phyloP scores from a whole-genome alignment of 768 basidiomycete species.

The Amanita muscaria region DNA sequence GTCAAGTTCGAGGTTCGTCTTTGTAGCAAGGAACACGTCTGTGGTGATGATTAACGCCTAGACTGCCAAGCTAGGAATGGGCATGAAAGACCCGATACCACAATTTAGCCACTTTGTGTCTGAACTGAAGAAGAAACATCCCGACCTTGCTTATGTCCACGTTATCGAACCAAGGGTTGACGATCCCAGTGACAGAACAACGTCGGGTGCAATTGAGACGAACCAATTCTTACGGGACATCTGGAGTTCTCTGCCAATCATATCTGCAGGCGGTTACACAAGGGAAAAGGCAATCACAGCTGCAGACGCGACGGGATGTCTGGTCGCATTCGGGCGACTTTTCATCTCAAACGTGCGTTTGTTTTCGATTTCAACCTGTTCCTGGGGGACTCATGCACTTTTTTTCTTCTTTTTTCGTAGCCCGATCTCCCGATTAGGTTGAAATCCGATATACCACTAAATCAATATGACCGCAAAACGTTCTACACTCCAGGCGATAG shows the following conservation, averaged over 20 bases:
- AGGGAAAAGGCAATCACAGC: constrained; percentile 28
- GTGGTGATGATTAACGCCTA: too few relatives aligned
- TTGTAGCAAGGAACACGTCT: not conserved
- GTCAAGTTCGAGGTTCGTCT: constrained; percentile 26
- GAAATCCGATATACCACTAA: constrained; percentile 25
- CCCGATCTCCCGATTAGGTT: constrained; percentile 35
- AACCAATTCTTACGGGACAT: constrained; percentile 38
- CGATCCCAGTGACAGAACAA: constrained; percentile 10
- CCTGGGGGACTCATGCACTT: too few relatives aligned
- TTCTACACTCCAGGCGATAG: constrained; percentile 28
- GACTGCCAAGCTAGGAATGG: constrained; percentile 32
- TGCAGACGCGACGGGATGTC: constrained; percentile 26
- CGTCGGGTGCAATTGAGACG: constrained; percentile 15
- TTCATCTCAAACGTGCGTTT: constrained; percentile 27
- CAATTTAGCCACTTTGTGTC: constrained; percentile 43
- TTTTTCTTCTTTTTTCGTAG: too few relatives aligned
- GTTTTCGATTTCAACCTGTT: not conserved
- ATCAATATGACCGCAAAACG: constrained; percentile 24
- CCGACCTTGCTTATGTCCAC: constrained; percentile 46
- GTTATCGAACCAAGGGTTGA: constrained; percentile 31
- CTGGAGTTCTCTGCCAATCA: constrained; percentile 33
- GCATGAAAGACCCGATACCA: constrained; percentile 45
- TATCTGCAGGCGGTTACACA: constrained; percentile 38
- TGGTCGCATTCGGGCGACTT: constrained; percentile 22
- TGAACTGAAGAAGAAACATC: constrained; percentile 28